Evolutionary conservation across 2,329 filamentous ascomycete species (phyloP).

Genomic region (Colletotrichum sp.): DNA sequence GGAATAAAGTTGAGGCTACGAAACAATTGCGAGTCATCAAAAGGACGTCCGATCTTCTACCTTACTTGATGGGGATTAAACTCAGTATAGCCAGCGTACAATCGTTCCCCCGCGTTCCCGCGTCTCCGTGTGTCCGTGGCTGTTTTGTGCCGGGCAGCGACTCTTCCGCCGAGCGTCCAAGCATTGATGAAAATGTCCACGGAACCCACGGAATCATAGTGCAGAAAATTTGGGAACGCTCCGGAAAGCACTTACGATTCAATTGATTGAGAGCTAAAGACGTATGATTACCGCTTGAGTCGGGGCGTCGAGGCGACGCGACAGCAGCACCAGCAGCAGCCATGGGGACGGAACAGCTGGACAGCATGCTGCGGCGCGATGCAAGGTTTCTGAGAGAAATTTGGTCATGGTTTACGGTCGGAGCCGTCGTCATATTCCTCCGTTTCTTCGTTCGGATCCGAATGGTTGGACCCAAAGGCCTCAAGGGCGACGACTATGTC

Average conservation of each 20-base stretch:
- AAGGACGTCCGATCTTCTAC: not conserved
- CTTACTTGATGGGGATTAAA: not conserved
- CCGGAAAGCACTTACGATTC: rapidly evolving
- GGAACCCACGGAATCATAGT: not conserved
- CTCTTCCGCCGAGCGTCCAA: not conserved
- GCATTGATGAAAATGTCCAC: not conserved
- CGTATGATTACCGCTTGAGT: not conserved
- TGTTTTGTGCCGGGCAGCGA: not conserved
- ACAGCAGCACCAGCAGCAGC: not conserved
- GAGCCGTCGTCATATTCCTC: slow-evolving; percentile 32
- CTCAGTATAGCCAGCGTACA: not conserved
- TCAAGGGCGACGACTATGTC: slow-evolving; percentile 43
- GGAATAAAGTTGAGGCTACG: not conserved
- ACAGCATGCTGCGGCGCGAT: not conserved
- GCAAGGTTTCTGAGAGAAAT: slow-evolving; percentile 31
- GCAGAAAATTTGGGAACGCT: not conserved
- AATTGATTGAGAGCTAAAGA: not conserved
- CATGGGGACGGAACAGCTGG: not conserved
- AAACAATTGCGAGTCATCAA: not conserved
- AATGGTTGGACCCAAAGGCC: slow-evolving; percentile 38
- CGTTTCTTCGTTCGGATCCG: slow-evolving; percentile 39
- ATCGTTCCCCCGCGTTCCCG: not conserved
- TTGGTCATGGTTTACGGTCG: slow-evolving; percentile 36
- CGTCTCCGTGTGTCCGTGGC: not conserved
- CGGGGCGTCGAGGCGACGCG: not conserved